Conservation (phyloP, 345 rosid species). For the Populus ilicifolia region DNA sequence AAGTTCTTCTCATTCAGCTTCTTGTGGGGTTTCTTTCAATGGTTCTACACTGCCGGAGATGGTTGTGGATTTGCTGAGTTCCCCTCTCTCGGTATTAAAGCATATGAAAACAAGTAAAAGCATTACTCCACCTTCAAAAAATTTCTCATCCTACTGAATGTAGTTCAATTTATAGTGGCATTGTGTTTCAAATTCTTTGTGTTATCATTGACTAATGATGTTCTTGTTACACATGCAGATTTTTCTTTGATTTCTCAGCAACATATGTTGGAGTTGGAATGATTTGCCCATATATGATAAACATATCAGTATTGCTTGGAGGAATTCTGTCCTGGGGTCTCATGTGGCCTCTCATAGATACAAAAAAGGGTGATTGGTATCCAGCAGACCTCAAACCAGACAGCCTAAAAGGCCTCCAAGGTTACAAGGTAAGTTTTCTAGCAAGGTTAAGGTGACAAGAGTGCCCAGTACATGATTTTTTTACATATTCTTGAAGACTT, state of each 20-base stretch:
- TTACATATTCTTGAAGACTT: not conserved
- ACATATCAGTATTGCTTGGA: conserved; percentile 28
- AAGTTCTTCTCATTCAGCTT: conserved; percentile 32
- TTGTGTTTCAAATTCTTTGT: not conserved
- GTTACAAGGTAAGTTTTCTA: conserved; percentile 21
- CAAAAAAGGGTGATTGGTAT: conserved; percentile 25
- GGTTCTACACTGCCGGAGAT: conserved; percentile 29
- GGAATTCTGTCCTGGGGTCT: conserved; percentile 33
- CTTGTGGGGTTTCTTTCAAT: conserved; percentile 36
- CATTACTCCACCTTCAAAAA: not conserved
- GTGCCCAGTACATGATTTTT: not conserved
- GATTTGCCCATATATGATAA: conserved; percentile 32
- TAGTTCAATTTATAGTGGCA: too few relatives aligned
- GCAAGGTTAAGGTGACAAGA: not conserved
- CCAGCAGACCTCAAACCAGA: conserved; percentile 7
- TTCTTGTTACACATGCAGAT: conserved; percentile 9
- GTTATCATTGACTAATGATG: not conserved
- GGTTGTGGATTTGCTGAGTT: conserved; percentile 25
- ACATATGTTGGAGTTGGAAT: conserved; percentile 35
- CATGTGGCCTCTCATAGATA: conserved; percentile 34
- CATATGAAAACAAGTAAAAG: conserved; percentile 20
- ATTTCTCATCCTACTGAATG: not conserved
- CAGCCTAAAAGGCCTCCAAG: conserved; percentile 24
- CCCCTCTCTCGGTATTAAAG: conserved; percentile 28
- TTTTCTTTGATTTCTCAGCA: conserved; percentile 43